These are phyloP conservation scores for Colletotrichum endophyticum DNA, from an alignment of 2,329 filamentous ascomycete genomes.

Conservation along the genomic window DNA sequence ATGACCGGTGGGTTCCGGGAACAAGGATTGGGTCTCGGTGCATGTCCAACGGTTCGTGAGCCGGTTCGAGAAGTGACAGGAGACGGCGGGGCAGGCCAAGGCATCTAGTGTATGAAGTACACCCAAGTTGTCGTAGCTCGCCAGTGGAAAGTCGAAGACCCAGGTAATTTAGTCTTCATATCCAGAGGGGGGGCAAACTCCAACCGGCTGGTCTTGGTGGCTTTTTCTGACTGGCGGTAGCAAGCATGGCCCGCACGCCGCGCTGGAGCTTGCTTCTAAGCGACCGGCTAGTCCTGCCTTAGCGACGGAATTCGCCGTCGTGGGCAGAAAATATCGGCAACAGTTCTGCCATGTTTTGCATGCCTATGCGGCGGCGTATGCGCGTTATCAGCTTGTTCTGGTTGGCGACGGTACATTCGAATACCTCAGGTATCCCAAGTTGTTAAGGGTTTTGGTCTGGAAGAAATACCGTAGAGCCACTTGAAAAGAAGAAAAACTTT, in stretches of 20 bases:
- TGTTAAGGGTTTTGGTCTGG: neutral
- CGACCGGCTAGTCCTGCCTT: neutral
- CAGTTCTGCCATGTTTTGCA: neutral
- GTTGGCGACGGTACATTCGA: neutral
- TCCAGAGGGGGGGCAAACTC: neutral
- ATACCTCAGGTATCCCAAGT: neutral
- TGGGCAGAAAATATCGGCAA: neutral
- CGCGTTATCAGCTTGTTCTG: neutral
- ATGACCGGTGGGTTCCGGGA: neutral
- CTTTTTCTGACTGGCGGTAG: neutral
- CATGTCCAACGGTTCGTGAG: conserved; percentile 13
- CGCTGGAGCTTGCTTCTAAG: conserved; percentile 1
- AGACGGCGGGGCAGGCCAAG: conserved; percentile 4
- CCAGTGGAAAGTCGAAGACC: neutral
- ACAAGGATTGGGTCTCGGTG: neutral
- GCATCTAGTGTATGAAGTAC: neutral
- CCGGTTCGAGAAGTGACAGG: conserved; percentile 20
- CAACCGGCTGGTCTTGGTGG: neutral
- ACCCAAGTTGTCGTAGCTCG: neutral
- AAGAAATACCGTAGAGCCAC: neutral
- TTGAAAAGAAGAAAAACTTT: neutral
- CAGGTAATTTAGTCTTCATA: neutral
- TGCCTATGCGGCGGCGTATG: neutral
- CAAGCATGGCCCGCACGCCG: neutral
- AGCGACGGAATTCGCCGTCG: neutral